phyloP scores from a whole-genome alignment of 1,284 basidiomycete species.

The Pseudozyma thailandica region DNA sequence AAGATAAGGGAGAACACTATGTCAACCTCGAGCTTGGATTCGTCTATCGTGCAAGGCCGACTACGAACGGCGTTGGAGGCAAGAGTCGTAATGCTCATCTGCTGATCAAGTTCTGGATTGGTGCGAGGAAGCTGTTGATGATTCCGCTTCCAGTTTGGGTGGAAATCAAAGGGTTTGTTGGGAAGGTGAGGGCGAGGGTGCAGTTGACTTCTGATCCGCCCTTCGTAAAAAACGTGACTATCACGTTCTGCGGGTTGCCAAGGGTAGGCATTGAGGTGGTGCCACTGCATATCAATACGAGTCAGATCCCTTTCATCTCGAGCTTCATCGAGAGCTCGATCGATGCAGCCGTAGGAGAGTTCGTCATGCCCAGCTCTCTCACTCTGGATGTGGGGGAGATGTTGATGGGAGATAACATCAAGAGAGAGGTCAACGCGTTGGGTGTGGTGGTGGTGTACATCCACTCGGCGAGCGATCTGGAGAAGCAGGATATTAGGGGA shows the following conservation, averaged over 20 bases:
- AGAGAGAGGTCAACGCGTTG: constrained; percentile 52
- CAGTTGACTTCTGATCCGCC: constrained; percentile 54
- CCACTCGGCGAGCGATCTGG: constrained; percentile 48
- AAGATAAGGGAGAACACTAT: constrained; percentile 27
- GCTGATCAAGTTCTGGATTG: constrained; percentile 52
- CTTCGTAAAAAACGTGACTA: constrained; percentile 52
- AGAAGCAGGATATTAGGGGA: constrained; percentile 50
- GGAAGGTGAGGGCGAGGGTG: constrained; percentile 33
- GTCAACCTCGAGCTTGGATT: constrained; percentile 53
- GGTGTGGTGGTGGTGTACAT: constrained; percentile 51
- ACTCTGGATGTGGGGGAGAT: constrained; percentile 56
- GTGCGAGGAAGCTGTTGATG: constrained; percentile 35
- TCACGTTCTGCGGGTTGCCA: constrained; percentile 53
- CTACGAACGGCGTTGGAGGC: constrained; percentile 20
- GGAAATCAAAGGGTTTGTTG: constrained; percentile 55
- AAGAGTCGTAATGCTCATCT: constrained; percentile 48
- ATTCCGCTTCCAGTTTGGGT: constrained; percentile 56
- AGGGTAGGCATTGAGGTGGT: constrained; percentile 49
- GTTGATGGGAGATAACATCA: constrained; percentile 55
- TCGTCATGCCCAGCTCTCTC: constrained; percentile 50
- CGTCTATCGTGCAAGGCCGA: constrained; percentile 47
- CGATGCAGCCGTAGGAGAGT: constrained; percentile 52
- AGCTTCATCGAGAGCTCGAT: constrained; percentile 56
- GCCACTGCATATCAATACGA: constrained; percentile 47
- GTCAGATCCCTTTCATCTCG: constrained; percentile 47